Evolutionary conservation across 225 moss, liverwort and hornwort species (phyloP).

Genomic region (Takakia lepidozioides): DNA sequence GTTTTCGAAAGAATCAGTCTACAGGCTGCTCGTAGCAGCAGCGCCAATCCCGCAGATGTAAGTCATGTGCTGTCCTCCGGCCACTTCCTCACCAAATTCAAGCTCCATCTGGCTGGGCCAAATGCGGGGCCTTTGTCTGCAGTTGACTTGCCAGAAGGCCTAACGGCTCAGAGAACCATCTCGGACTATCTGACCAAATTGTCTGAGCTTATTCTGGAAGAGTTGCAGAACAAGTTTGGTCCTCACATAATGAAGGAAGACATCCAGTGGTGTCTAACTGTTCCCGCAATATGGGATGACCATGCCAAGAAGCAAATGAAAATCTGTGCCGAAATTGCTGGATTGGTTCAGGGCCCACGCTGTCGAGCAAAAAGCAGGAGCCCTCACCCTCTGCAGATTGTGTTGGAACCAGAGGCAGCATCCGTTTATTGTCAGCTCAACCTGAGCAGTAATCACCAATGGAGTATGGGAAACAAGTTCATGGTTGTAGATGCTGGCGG

Average conservation of each 20-base stretch:
- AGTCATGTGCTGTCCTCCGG: too few relatives aligned
- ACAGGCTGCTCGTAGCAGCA: too few relatives aligned
- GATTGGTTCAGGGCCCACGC: slow-evolving; percentile 1
- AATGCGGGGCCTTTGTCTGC: too few relatives aligned
- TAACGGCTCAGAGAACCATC: slow-evolving; percentile 1
- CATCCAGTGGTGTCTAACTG: slow-evolving; percentile 8
- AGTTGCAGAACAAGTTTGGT: slow-evolving; percentile 5
- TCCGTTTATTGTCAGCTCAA: slow-evolving; percentile 6
- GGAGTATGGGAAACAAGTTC: slow-evolving; percentile 1
- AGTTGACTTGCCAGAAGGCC: not conserved
- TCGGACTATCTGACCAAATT: not conserved
- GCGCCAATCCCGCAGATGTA: too few relatives aligned
- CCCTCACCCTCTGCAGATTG: slow-evolving; percentile 1
- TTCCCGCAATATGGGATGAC: slow-evolving; percentile 8
- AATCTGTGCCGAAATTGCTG: slow-evolving; percentile 1
- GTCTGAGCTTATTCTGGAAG: not conserved
- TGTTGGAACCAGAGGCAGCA: slow-evolving; percentile 13
- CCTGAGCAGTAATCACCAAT: not conserved
- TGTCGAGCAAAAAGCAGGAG: not conserved
- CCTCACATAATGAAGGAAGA: not conserved
- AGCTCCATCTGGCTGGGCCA: too few relatives aligned
- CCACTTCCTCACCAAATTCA: too few relatives aligned
- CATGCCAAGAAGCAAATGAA: slow-evolving; percentile 5
- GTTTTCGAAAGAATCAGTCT: too few relatives aligned
- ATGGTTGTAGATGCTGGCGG: slow-evolving; percentile 6